Percentiles rank a stretch among this genome's conserved stretches.
Evolutionary conservation across 2,329 filamentous ascomycete species (phyloP).

Genomic region (Penicillium sumatraense): DNA sequence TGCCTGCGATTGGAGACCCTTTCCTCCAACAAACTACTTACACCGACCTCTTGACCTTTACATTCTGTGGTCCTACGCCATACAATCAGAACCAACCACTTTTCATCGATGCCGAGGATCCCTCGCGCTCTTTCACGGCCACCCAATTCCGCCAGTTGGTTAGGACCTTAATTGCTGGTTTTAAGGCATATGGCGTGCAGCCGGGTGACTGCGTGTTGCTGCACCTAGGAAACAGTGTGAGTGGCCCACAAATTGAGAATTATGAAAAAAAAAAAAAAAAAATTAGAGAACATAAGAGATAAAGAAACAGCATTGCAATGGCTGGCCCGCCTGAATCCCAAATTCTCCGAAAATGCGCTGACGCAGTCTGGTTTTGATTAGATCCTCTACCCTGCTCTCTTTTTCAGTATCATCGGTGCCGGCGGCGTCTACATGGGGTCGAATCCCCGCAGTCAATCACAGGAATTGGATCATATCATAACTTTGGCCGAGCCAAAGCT

Average conservation of each 20-base stretch:
- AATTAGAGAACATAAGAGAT: too few relatives aligned
- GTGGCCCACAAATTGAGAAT: conserved; percentile 15
- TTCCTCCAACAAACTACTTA: conserved; percentile 26
- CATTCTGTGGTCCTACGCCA: conserved; percentile 39
- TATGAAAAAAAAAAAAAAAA: not conserved
- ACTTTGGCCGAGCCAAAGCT: conserved; percentile 49
- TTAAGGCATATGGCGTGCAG: conserved; percentile 43
- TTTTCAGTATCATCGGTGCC: conserved; percentile 49
- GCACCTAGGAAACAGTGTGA: conserved; percentile 48
- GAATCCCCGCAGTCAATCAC: conserved; percentile 53
- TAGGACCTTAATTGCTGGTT: conserved; percentile 45
- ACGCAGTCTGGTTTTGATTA: conserved; percentile 23
- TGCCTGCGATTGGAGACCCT: conserved; percentile 13
- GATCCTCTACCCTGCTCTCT: conserved; percentile 46
- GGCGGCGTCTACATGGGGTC: conserved; percentile 57
- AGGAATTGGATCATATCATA: conserved; percentile 55
- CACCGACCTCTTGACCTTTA: conserved; percentile 49
- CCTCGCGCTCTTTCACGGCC: conserved; percentile 42
- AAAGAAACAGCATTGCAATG: too few relatives aligned
- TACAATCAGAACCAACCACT: conserved; percentile 45
- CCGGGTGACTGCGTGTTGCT: conserved; percentile 50
- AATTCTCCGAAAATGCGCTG: conserved; percentile 12
- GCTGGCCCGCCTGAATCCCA: not conserved
- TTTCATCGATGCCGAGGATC: conserved; percentile 49
- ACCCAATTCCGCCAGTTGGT: conserved; percentile 40